A percentile compares a stretch with the other conserved stretches of the same genome.
phyloP scores from a whole-genome alignment of 331 rosid genomes.

The Stylosanthes scabra region DNA sequence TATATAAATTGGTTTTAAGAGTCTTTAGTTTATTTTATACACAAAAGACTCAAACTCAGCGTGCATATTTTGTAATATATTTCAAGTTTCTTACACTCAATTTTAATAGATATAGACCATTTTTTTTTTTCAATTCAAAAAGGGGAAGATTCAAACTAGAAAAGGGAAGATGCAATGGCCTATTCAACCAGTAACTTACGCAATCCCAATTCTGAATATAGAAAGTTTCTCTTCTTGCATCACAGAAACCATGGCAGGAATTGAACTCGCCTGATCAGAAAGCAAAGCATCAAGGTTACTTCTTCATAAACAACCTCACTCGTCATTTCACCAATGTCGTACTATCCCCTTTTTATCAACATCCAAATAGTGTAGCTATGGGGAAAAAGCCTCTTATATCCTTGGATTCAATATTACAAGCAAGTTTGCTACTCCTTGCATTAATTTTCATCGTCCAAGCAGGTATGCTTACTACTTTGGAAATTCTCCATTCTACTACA shows the following conservation, averaged over 20 bases:
- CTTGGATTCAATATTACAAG: slow-evolving; percentile 20
- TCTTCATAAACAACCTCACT: slow-evolving; percentile 52
- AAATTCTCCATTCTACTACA: not conserved
- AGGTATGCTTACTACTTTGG: slow-evolving; percentile 34
- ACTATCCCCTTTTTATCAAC: slow-evolving; percentile 25
- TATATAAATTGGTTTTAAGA: too few relatives aligned
- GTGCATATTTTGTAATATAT: too few relatives aligned
- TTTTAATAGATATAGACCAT: too few relatives aligned
- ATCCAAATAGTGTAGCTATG: slow-evolving; percentile 31
- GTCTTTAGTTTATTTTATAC: too few relatives aligned
- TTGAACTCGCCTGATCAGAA: slow-evolving; percentile 44
- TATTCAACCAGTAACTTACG: not conserved
- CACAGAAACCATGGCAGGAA: slow-evolving; percentile 42
- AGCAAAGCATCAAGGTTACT: slow-evolving; percentile 68
- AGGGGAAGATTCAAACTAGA: slow-evolving; percentile 42
- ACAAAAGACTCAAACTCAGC: too few relatives aligned
- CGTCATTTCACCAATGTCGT: not conserved
- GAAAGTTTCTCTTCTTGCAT: not conserved
- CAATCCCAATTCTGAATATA: slow-evolving; percentile 14
- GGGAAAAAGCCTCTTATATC: slow-evolving; percentile 12
- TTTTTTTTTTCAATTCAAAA: not conserved
- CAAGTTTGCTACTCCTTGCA: slow-evolving; percentile 44
- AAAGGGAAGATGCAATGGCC: slow-evolving; percentile 37
- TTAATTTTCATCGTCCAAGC: slow-evolving; percentile 45
- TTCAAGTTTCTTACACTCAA: too few relatives aligned